Conservation (phyloP, 768 basidiomycete species). For the Mrakia frigida region DNA sequence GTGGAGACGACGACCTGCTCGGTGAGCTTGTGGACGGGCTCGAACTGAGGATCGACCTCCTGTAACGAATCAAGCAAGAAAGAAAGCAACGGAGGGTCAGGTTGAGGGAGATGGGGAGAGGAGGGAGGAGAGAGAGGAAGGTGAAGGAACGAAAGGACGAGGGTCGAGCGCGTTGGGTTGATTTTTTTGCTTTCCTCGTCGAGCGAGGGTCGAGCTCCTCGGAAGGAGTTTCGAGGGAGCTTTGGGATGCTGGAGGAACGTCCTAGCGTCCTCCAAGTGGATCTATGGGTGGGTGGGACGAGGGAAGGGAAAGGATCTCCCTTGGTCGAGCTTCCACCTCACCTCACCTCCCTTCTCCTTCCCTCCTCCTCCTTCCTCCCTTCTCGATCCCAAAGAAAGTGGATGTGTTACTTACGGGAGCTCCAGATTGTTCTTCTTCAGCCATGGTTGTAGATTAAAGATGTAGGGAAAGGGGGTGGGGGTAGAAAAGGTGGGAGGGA, state of each 20-base stretch:
- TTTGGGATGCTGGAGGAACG: too few relatives aligned
- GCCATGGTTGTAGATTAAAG: constrained; percentile 25
- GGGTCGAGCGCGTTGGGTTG: not conserved
- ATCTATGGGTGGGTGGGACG: too few relatives aligned
- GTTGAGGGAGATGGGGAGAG: too few relatives aligned
- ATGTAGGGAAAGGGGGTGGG: not conserved
- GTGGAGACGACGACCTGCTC: constrained; percentile 95
- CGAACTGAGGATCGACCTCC: constrained; percentile 83
- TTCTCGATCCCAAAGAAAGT: not conserved
- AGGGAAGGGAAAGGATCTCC: not conserved
- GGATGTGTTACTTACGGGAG: constrained; percentile 14
- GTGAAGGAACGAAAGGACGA: constrained; percentile 8
- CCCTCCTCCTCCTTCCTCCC: not conserved
- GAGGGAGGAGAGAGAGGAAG: not conserved
- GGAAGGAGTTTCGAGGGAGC: not conserved
- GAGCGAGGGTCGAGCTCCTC: not conserved
- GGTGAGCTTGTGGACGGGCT: constrained; percentile 93
- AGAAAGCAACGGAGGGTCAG: not conserved
- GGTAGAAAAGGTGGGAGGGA: not conserved
- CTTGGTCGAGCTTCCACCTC: not conserved
- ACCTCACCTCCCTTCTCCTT: not conserved
- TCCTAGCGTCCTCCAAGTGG: not conserved
- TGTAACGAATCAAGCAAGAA: constrained; percentile 39
- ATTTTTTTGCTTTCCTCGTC: not conserved
- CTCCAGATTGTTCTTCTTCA: constrained; percentile 27